Evolutionary conservation across 106 monocot genomes (phyloP).

Genomic region (Gastrodia elata): DNA sequence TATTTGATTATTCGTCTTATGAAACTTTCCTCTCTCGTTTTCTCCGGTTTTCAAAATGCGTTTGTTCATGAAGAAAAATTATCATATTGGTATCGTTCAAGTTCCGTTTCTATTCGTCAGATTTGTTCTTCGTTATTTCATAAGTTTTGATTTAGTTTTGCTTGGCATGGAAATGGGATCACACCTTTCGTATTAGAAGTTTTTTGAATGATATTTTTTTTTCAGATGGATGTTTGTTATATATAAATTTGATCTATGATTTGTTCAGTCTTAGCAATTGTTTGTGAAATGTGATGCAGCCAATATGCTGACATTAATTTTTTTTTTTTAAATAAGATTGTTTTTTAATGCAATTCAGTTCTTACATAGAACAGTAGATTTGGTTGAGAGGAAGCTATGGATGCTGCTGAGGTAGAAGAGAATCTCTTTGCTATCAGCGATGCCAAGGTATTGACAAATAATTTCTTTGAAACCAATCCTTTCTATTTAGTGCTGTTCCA

Average conservation of each 20-base stretch:
- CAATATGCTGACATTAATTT: background rate
- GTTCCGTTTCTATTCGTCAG: background rate
- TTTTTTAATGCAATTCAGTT: background rate
- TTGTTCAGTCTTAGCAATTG: background rate
- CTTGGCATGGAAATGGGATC: background rate
- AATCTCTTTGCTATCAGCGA: conserved; percentile 3
- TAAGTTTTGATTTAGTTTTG: background rate
- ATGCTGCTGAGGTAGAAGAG: conserved; percentile 7
- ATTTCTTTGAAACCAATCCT: background rate
- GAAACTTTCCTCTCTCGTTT: background rate
- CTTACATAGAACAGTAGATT: conserved; percentile 4
- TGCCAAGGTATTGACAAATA: conserved; percentile 1
- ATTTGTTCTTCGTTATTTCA: no score
- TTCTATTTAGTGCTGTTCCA: background rate
- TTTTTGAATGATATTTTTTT: background rate
- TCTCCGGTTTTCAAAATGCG: background rate
- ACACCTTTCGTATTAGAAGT: background rate
- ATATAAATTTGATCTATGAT: background rate
- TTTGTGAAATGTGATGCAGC: background rate
- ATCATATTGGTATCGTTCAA: background rate
- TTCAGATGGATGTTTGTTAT: background rate
- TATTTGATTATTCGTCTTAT: background rate
- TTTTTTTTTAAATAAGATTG: background rate
- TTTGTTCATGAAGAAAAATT: background rate
- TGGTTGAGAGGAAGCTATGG: conserved; percentile 3